Evolutionary conservation across 2,329 filamentous ascomycete species (phyloP), one percentile per base, ranked within the genome.

Genomic region (Macrophomina tecta): DNA sequence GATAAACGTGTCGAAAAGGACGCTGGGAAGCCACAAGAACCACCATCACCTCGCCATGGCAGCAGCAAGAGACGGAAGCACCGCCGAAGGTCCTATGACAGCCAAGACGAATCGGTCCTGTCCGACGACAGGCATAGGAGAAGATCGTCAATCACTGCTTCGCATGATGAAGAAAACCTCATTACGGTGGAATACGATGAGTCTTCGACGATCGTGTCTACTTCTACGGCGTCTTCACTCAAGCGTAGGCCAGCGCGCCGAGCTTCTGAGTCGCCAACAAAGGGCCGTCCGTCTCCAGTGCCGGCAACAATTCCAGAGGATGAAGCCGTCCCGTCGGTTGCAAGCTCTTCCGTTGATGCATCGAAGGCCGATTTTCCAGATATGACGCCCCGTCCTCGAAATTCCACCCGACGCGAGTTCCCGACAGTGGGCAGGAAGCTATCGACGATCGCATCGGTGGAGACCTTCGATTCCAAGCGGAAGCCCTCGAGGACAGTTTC

Each of bases 371-470:
- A 79, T 30, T 68, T 73, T 28, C 74, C 74, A 68, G 77, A 72
- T 70, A 73, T 73, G 63, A 72, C 70, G 66, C 72, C 75, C 18
- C 49, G 53, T 5, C 52, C 64, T 18, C 42, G 53, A 11, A 58
- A 55, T n/a, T 55, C 51, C 36, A 76, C 78, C 28, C 81, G 79
- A 69, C 79, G 81, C 62, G 78, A 78, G 8, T 84, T 85, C 69
- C 85, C 86, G 3, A 82, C 80, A 11, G 85, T 82, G 34, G 85
- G 85, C n/a, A 80, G 86, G 70, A 80, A 81, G 68, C 78, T 89
- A 2, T 87, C 86, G 7, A 88, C 86, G 0, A 88, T 88, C 68
- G 84, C 81, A 7, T 88, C 87, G 5, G 82, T 84, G 12, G 85
- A 88, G 51, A 85, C 84, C 1, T 77, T 85, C 67, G 79, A 76